Conservation (phyloP, 169 alveolate genomes). For the Theileria annulata region DNA sequence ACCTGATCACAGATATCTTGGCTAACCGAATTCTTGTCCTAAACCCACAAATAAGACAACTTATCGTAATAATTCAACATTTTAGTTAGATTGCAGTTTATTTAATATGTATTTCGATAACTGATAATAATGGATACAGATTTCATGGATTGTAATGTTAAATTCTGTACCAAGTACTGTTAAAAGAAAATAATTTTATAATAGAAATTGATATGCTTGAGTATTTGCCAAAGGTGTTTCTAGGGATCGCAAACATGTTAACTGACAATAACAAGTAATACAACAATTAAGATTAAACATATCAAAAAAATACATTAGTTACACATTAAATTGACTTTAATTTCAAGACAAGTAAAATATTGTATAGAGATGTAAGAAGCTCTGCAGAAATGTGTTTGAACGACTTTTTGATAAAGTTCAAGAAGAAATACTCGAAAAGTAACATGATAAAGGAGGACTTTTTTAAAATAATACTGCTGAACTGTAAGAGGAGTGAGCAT, state of each 20-base stretch:
- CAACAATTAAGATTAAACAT: not conserved
- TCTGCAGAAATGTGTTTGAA: conserved; percentile 62
- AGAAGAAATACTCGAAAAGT: conserved; percentile 30
- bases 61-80: conserved; percentile 14
- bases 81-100: not conserved
- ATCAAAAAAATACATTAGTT: not conserved
- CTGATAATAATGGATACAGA: not conserved
- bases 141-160: conserved; percentile 61
- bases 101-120: too few species aligned
- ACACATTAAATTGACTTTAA: not conserved
- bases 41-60: conserved; percentile 63
- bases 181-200: not conserved
- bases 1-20: conserved; percentile 36
- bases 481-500: conserved; percentile 44
- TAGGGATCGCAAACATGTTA: conserved; percentile 57
- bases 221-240: conserved; percentile 53
- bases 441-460: conserved; percentile 46
- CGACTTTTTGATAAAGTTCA: conserved; percentile 47
- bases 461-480: conserved; percentile 49
- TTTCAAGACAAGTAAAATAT: not conserved
- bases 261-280: conserved; percentile 54
- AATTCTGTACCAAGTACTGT: conserved; percentile 52
- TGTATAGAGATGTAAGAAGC: conserved; percentile 54
- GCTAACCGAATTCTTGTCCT: conserved; percentile 45
- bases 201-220: conserved; percentile 47